A percentile compares a stretch with the other conserved stretches of the same genome.
These are phyloP conservation scores for Sabuloglossum arenarium DNA, from an alignment of 495 filamentous ascomycete species.

Conservation along the genomic window DNA sequence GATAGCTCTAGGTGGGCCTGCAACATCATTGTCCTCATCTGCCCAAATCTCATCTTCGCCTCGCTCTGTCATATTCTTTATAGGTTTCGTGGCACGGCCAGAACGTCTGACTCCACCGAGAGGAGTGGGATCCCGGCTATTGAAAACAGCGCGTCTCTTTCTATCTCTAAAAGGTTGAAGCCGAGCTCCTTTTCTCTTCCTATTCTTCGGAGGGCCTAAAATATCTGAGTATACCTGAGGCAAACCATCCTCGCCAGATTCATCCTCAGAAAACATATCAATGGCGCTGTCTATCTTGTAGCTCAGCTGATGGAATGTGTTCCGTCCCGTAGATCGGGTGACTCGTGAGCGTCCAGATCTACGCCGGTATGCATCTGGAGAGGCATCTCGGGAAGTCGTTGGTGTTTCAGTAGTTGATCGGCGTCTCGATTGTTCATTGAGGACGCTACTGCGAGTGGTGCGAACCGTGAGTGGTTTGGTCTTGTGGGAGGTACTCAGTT, in stretches of 20 bases:
- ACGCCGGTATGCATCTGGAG: background rate
- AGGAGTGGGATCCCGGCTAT: background rate
- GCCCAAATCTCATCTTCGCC: constrained; percentile 45
- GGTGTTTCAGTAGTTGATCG: background rate
- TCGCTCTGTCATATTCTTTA: constrained; percentile 41
- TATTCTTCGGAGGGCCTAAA: background rate
- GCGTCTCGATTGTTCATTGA: background rate
- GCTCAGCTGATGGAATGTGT: background rate
- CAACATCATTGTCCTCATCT: constrained; percentile 13
- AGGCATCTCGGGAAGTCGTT: background rate
- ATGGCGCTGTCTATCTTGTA: background rate
- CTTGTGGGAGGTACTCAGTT: background rate
- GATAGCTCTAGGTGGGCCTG: constrained; percentile 27
- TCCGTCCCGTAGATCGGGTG: background rate
- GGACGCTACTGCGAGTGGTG: background rate
- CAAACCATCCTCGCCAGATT: background rate
- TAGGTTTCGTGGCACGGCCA: constrained; percentile 22
- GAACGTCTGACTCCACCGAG: constrained; percentile 25
- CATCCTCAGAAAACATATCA: background rate
- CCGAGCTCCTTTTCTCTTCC: background rate
- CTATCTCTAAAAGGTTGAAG: background rate
- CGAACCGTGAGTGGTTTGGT: background rate
- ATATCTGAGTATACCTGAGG: constrained; percentile 1
- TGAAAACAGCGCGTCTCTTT: background rate
- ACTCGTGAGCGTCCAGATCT: background rate